Evolutionary conservation across 1,284 basidiomycete genomes (phyloP).

Genomic region (Testicularia cyperi): DNA sequence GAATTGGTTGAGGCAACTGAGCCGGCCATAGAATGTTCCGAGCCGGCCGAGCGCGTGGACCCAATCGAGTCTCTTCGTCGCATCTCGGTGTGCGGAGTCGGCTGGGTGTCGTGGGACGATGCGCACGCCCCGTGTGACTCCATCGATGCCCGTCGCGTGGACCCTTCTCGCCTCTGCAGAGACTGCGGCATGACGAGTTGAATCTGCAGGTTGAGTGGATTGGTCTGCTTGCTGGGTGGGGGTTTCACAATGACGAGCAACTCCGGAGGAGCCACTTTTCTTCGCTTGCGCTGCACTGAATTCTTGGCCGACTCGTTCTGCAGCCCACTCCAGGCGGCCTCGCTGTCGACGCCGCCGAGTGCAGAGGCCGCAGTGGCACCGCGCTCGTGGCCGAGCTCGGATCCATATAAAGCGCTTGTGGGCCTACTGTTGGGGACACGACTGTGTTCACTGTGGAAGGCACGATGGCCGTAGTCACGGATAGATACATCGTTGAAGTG

Average conservation of each 20-base stretch:
- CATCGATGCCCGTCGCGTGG: constrained; percentile 15
- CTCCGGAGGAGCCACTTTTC: constrained; percentile 46
- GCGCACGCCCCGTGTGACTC: constrained; percentile 12
- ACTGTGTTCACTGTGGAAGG: background rate
- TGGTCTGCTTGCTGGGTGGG: constrained; percentile 77
- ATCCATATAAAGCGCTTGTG: constrained; percentile 4
- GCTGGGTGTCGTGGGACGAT: too few relatives aligned
- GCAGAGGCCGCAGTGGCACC: constrained; percentile 16
- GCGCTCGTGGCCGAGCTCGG: constrained; percentile 12
- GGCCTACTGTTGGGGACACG: constrained; percentile 9
- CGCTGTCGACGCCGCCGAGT: constrained; percentile 30
- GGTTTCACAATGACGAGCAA: constrained; percentile 65
- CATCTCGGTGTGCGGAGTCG: constrained; percentile 7
- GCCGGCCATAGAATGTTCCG: constrained; percentile 21
- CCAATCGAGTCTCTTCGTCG: constrained; percentile 36
- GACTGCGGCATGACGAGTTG: constrained; percentile 70
- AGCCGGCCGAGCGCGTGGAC: constrained; percentile 30
- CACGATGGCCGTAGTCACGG: background rate
- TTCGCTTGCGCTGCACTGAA: constrained; percentile 13
- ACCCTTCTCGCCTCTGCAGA: constrained; percentile 13
- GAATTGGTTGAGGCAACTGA: constrained; percentile 47
- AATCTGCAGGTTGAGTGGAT: constrained; percentile 88
- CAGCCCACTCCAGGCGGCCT: constrained; percentile 24
- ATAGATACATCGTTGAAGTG: background rate
- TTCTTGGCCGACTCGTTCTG: constrained; percentile 10